Conservation (phyloP, 371 early-diverging fungal genomes). For the Lichtheimia hyalospora region DNA sequence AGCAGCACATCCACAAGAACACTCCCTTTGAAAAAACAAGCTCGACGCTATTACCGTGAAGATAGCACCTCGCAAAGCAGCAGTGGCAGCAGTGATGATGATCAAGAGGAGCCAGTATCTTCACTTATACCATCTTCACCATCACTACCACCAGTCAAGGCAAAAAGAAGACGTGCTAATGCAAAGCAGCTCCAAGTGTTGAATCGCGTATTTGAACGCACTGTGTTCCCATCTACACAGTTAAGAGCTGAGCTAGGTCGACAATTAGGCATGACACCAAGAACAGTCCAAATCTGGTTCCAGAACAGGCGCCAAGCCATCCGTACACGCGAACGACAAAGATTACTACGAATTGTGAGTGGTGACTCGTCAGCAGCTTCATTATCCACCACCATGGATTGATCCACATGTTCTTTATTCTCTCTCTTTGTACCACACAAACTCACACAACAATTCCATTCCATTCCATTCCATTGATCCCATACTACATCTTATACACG, state of each 20-base stretch:
- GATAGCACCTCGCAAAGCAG: background rate
- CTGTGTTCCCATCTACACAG: slow-evolving; percentile 69
- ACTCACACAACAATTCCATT: too few species aligned
- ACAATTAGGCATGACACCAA: slow-evolving; percentile 82
- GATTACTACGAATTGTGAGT: slow-evolving; percentile 27
- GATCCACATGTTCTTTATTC: slow-evolving; percentile 4
- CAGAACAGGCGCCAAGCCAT: slow-evolving; percentile 86
- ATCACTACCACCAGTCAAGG: slow-evolving; percentile 28
- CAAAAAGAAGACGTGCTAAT: slow-evolving; percentile 53
- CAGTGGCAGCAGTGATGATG: background rate
- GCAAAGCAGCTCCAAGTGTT: slow-evolving; percentile 56
- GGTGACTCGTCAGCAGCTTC: slow-evolving; percentile 4
- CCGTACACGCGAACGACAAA: slow-evolving; percentile 56
- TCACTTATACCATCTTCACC: background rate
- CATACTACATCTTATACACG: background rate
- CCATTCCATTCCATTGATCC: too few species aligned
- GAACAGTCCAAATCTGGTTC: slow-evolving; percentile 95
- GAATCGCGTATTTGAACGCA: slow-evolving; percentile 59
- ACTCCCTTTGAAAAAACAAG: slow-evolving; percentile 9
- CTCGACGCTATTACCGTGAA: background rate
- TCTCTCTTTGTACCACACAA: background rate
- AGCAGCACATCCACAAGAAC: background rate
- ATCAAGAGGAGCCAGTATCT: slow-evolving; percentile 12
- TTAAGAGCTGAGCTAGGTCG: slow-evolving; percentile 83
- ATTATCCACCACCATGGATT: background rate